A percentile compares a stretch with the other conserved stretches of the same genome.
Conservation (phyloP, 148 eudicot species). For the Camellia japonica region DNA sequence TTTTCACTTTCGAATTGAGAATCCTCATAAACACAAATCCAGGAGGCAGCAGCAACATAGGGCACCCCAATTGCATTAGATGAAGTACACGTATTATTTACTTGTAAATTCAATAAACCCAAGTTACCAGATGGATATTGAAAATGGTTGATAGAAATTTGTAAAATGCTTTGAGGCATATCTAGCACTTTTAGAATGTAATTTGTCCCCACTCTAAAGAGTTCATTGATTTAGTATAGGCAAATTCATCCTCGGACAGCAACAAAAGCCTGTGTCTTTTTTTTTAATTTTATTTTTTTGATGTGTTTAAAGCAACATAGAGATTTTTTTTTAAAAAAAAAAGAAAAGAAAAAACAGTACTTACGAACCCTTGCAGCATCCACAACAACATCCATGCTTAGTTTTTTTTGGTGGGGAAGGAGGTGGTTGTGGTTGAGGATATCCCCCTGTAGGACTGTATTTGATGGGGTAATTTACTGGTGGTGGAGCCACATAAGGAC, state of each 20-base stretch:
- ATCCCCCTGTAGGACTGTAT: neutral
- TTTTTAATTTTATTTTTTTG: neutral
- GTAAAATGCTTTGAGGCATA: too few relatives aligned
- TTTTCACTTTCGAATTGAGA: neutral
- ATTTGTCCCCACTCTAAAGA: too few relatives aligned
- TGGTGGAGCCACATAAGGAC: constrained; percentile 2
- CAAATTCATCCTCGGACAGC: too few relatives aligned
- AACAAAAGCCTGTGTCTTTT: neutral
- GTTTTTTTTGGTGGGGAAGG: neutral
- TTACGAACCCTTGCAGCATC: constrained; percentile 16
- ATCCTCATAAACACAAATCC: constrained; percentile 13
- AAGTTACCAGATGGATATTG: too few relatives aligned
- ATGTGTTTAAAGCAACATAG: too few relatives aligned
- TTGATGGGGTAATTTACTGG: neutral
- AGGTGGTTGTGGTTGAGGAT: neutral
- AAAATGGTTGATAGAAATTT: too few relatives aligned
- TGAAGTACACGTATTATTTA: neutral
- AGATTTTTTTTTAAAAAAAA: too few relatives aligned
- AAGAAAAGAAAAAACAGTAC: neutral
- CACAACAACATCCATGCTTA: neutral
- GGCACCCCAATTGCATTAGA: constrained; percentile 12
- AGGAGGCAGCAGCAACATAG: constrained; percentile 9
- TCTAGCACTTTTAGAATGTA: too few relatives aligned
- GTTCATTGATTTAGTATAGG: too few relatives aligned
- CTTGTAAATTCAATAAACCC: neutral